Evolutionary conservation across 345 rosid genomes (phyloP).

Genomic region (Citropsis articulata): DNA sequence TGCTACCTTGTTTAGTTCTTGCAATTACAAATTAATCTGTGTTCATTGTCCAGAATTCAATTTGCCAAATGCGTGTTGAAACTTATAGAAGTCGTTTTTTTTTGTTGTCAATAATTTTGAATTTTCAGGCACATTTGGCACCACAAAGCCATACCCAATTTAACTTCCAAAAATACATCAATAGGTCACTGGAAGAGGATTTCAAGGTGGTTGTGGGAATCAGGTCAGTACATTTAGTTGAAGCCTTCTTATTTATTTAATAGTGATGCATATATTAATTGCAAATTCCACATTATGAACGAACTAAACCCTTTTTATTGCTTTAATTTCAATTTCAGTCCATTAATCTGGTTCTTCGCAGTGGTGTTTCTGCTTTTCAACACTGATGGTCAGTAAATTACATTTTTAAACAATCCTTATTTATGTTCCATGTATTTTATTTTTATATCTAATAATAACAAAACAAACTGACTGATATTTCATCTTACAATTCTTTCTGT

Average conservation of each 20-base stretch:
- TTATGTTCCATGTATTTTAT: neutral
- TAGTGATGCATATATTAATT: neutral
- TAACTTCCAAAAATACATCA: conserved; percentile 78
- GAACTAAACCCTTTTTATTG: neutral
- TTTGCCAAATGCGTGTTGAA: no score
- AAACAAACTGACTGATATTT: neutral
- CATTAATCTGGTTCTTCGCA: conserved; percentile 81
- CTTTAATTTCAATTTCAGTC: conserved; percentile 40
- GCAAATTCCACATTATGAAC: neutral
- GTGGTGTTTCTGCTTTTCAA: conserved; percentile 67
- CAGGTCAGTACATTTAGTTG: conserved; percentile 34
- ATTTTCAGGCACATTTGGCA: conserved; percentile 80
- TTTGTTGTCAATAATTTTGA: neutral
- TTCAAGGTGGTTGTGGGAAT: conserved; percentile 87
- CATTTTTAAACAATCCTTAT: neutral
- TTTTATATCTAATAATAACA: no score
- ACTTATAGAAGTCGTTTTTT: no score
- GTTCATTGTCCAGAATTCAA: no score
- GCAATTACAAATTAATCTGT: no score
- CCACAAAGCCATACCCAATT: conserved; percentile 64
- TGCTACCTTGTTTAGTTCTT: no score
- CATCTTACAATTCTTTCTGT: neutral
- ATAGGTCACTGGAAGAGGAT: conserved; percentile 86
- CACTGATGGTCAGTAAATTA: conserved; percentile 54
- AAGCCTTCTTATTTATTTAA: neutral